Conservation (phyloP, 1,284 basidiomycete genomes). For the Tylopilus orsonianus region DNA sequence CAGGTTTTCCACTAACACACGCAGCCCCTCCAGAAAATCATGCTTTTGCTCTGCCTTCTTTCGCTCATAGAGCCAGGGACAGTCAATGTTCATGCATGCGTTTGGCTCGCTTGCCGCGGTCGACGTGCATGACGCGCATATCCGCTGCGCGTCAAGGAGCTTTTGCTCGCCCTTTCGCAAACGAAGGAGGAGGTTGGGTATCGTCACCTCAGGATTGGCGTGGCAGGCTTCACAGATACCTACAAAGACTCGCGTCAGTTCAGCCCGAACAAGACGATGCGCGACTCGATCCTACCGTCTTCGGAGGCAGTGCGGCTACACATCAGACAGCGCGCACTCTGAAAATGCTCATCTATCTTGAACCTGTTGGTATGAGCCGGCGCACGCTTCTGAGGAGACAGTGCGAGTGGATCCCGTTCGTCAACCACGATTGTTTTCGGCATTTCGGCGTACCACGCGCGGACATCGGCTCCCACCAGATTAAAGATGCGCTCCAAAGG, state of each 20-base stretch:
- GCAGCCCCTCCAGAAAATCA: conserved; percentile 42
- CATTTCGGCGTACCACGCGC: conserved; percentile 89
- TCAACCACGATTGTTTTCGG: conserved; percentile 50
- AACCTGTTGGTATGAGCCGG: conserved; percentile 34
- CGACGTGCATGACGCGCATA: conserved; percentile 72
- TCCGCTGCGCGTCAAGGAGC: conserved; percentile 54
- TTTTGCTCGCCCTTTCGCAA: conserved; percentile 59
- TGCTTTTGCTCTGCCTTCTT: conserved; percentile 62
- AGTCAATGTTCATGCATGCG: conserved; percentile 82
- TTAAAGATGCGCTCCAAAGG: conserved; percentile 91
- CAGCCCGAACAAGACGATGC: not conserved
- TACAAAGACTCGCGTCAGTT: conserved; percentile 27
- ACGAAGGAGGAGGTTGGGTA: conserved; percentile 59
- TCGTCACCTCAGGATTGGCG: conserved; percentile 51
- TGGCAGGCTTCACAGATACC: conserved; percentile 71
- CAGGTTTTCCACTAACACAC: conserved; percentile 36
- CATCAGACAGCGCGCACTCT: conserved; percentile 67
- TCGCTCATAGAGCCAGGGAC: conserved; percentile 77
- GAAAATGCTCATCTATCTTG: conserved; percentile 78
- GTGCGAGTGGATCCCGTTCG: conserved; percentile 23
- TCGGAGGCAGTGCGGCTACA: conserved; percentile 60
- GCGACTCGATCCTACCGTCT: conserved; percentile 44
- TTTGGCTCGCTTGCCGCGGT: conserved; percentile 59
- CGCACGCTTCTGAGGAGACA: conserved; percentile 50
- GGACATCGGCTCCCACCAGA: conserved; percentile 87